These are phyloP conservation scores for Striga asiatica DNA, from an alignment of 257 asterid species.

Conservation along the genomic window DNA sequence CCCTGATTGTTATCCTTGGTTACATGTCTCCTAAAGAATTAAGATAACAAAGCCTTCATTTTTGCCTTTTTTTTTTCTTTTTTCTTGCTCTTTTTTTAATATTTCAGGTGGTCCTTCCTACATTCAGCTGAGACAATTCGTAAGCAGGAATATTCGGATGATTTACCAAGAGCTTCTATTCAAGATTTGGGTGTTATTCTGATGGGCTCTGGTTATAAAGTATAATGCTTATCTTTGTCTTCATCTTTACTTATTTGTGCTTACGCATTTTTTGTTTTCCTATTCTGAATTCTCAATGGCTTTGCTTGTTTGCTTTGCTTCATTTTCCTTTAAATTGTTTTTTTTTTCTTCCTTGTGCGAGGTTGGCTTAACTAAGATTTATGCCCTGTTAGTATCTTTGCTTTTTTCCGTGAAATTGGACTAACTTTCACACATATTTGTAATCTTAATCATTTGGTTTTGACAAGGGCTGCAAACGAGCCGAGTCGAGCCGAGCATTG, in stretches of 20 bases:
- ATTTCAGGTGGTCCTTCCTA: conserved; percentile 66
- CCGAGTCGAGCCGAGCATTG: too few relatives aligned
- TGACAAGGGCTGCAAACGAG: too few relatives aligned
- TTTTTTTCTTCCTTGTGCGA: too few relatives aligned
- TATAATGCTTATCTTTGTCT: conserved; percentile 20
- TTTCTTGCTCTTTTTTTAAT: not conserved
- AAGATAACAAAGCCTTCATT: too few relatives aligned
- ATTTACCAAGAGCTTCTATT: conserved; percentile 59
- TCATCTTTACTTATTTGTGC: not conserved
- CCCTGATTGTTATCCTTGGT: too few relatives aligned
- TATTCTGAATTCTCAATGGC: not conserved
- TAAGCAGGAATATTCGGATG: conserved; percentile 61
- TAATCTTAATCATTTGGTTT: too few relatives aligned
- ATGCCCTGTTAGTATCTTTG: not conserved
- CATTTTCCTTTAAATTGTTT: not conserved
- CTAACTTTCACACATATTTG: too few relatives aligned
- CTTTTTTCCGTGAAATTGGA: too few relatives aligned
- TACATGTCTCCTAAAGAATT: too few relatives aligned
- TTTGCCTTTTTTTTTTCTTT: not conserved
- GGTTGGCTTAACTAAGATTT: not conserved
- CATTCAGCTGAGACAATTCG: conserved; percentile 60
- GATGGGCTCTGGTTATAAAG: conserved; percentile 88
- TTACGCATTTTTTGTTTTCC: not conserved
- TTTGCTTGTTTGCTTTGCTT: not conserved
- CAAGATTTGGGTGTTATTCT: conserved; percentile 62